Evolutionary conservation across 208 protist species (phyloP), one percentile per base, ranked within the genome.

Genomic region (Leishmania gerbilli): DNA sequence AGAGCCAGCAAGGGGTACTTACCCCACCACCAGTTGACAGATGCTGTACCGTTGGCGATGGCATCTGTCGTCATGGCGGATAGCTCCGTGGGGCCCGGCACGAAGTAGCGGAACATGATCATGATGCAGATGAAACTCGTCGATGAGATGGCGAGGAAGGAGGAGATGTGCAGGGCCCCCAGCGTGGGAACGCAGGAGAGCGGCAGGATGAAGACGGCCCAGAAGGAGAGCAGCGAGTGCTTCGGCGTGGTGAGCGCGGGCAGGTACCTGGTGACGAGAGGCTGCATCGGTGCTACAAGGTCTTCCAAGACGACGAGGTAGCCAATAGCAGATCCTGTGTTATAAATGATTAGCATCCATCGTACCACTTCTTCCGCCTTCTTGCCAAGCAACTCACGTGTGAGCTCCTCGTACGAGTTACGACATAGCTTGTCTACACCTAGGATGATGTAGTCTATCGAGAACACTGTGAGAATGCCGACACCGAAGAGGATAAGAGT

Each of bases 361-460:
- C 92, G 92, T 13, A 92, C 79, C 2, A 92, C 19, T 58, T 93
- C 89, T 65, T 92, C 89, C 4, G 80, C 77, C 4, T 76, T 81
- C 19, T 67, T 76, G 27, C 92, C 92, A 1, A 94, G 84, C 69
- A 96, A 77, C 68, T 90, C 81, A n/a, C 91, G 79, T 55, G 90
- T 93, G 69, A 96, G 84, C 71, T 93, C 88, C 76, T 96, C 92
- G 77, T 96, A 96, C 24, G 89, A 93, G 80, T 96, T 93, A 49
- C 90, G 82, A 9, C 90, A 88, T 0, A 96, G 47, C 68, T 91
- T 92, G 34, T 96, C 91, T 1, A 96, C 81, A 19, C 68, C 75
- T 24, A 91, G 49, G 21, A 95, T 76, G 47, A 96, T 91, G 83
- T 85, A 96, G 82, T 96, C 90, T 11, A 96, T 84, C 2, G 91